Evolutionary conservation across 805 yeast genomes (phyloP), one percentile per base, ranked within the genome.

Genomic region (Sugiyamaella lignohabitans): DNA sequence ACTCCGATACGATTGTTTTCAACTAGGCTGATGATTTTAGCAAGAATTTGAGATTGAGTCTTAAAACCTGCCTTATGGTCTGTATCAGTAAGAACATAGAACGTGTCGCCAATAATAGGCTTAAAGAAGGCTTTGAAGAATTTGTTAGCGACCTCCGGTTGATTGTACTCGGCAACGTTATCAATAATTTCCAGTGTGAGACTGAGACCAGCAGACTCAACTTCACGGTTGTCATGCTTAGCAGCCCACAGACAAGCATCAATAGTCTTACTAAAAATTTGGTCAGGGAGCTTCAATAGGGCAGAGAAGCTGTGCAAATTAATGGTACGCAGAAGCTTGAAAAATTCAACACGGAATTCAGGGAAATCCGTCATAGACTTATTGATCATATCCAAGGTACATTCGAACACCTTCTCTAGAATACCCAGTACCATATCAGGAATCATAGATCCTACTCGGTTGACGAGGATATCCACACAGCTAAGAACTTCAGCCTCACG

Each of bases 171-270:
- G 54, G 88, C 91, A 55, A 93, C 89, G 63, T 93, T 93, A 56
- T 78, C 80, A 50, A 91, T 73, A 52, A 93, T 72, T 61, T 91
- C 97, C 48, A 84, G 73, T 29, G 93, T 86, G 53, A 93, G 74
- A 35, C 82, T 78, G 57, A 93, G 76, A 22, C 98, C 99, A 46
- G 82, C 82, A 53, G 84, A 89, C 66, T 93, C 98, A 47, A 93
- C 97, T 47, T 91, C 98, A 65, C 98, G 80, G 67, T 93, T 89
- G 61, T 89, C 93, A 66, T 93, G 99, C 68, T 93, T 91, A 66
- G 93, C 86, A 0, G 98, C 97, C 99, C 99, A 93, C 60, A 93
- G 73, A 40, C 95, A 89, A 2, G 98, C 95, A 67, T 88, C 91
- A 50, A 93, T 80, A 48, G 93, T 83, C 49, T 87, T 76, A 61